Base-by-base conservation (phyloP, 345 rosid species). In the Aquilaria sinensis region DNA sequence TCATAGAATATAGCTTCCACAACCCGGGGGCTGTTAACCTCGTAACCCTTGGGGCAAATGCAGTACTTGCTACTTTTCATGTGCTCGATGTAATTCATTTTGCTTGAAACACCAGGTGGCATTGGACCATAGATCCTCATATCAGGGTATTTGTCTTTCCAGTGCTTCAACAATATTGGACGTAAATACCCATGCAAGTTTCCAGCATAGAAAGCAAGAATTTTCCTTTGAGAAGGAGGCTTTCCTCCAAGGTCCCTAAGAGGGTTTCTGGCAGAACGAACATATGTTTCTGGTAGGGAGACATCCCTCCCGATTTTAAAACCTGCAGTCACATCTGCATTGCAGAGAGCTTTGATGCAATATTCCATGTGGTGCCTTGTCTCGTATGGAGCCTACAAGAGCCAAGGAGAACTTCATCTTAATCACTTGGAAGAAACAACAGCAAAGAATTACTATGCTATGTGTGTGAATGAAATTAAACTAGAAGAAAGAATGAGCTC, bases 321-420 rank as follows among this genome's bases (percentile, higher is more conserved):
- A 33, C 94, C 97, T 41, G 75, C 78, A 0, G 94, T 92, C 10
- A 87, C 75, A 51, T 92, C 98, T 2, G 98, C 97, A 70, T 93
- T 93, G 88, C 98, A 93, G 31, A 93, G 80, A 49, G 97, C 96
- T 77, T 89, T 93, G 65, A 93, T 83, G 78, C 98, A 87, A 43
- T 84, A 89, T 67, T 93, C 98, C 98, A 93, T 93, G 73, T 93
- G 98, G 76, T 85, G 97, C 70, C 97, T 84, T 31, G 98, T 87
- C 65, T 93, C 97, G n/a, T 87, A 93, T 12, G 98, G 98, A 65
- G 98, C 98, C 97, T 93, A 80, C 12, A 66, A 73, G 58, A 60
- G 8, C 7, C 14, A 32, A 52, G 62, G 31, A 51, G 9, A 50
- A 46, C 48, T 63, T 46, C 43, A 37, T 37, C 43, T n/a, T 5